Evolutionary conservation across 2,329 filamentous ascomycete species (phyloP), one percentile per base, ranked within the genome.

Genomic region (Seiridium cupressi): DNA sequence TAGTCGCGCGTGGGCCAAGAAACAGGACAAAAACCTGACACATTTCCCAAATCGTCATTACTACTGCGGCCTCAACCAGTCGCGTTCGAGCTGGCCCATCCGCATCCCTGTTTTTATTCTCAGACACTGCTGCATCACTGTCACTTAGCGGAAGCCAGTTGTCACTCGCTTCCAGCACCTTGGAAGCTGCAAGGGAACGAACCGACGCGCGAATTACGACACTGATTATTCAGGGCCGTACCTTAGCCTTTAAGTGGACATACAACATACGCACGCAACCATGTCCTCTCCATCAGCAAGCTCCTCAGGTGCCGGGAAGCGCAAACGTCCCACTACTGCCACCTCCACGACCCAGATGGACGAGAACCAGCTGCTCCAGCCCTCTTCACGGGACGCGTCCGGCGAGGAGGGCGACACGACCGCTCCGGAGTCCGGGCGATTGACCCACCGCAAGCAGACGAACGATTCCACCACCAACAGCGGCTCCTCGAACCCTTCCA

Each of bases 341-440:
- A 80, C 74, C 62, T 74, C 77, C 56, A 74, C 79, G 63, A 32
- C 38, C 13, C 78, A 82, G 62, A 75, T 76, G 66, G 78, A 84
- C 60, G 82, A 86, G 58, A 85, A 89, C 70, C 80, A 76, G 62
- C 71, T 87, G 55, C 82, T 89, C 66, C 86, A 89, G 73, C 83
- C 90, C 42, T 92, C 90, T 18, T 93, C 91, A 42, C 86, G 90
- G 72, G 91, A 96, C 78, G 91, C 90, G 62, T 94, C 91, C 13
- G 90, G 84, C 65, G 91, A 96, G 77, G 92, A 94, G 72, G 88
- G 86, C 69, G 88, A 90, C 69, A 91, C 91, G 66, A 88, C 89
- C 13, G 85, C 90, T 57, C 83, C 84, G 62, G 84, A 89, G 72
- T 82, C 81, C 48, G 77, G 75, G 58, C 79, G 79, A 62, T 63